Base-by-base conservation (phyloP, 2,329 filamentous ascomycete genomes). In the Juglanconis sp. region DNA sequence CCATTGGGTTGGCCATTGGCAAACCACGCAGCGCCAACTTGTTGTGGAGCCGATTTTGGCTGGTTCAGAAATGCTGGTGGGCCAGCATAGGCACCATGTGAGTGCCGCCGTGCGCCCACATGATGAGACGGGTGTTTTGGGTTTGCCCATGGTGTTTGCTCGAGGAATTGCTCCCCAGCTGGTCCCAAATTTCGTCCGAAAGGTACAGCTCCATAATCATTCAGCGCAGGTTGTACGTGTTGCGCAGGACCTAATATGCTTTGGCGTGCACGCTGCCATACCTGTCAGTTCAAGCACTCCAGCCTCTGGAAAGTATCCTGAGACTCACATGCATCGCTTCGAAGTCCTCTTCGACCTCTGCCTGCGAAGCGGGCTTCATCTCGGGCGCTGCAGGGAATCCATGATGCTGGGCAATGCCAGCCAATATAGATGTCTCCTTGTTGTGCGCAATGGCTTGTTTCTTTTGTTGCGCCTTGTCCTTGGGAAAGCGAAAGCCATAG, bases 301-400 rank as follows among this genome's bases (percentile, higher is more conserved):
- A 8, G 46, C 47, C n/a, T 31, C 4, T 32, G 54, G 10, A 8
- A 36, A 35, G n/a, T 36, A 11, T 9, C 17, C 46, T 36, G 46
- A 53, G 38, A 83, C 87, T 80, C 79, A 97, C 93, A 70, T 90
- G 89, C 81, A 99, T 97, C 67, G 89, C 89, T 72, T 90, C 87
- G 65, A 98, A 79, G 75, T 99, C 95, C 53, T 94, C 89, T 58
- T 96, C 91, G 51, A 95, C 76, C 69, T 97, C 92, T 10, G 83
- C 79, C 30, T 83, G 74, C 42, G 88, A 87, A 32, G 91, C 90
- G 47, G 90, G 84, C 60, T 81, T 81, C 75, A 99, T 88, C 38
- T 90, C 83, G 24, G 95, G 95, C n/a, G 93, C 95, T 36, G 94
- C 93, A 40, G 95, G 95, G 75, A 99, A 99, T 31, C 95, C 95